Evolutionary conservation across 169 alveolate genomes (phyloP), one percentile per base, ranked within the genome.

Genomic region (Eimeria acervulina): DNA sequence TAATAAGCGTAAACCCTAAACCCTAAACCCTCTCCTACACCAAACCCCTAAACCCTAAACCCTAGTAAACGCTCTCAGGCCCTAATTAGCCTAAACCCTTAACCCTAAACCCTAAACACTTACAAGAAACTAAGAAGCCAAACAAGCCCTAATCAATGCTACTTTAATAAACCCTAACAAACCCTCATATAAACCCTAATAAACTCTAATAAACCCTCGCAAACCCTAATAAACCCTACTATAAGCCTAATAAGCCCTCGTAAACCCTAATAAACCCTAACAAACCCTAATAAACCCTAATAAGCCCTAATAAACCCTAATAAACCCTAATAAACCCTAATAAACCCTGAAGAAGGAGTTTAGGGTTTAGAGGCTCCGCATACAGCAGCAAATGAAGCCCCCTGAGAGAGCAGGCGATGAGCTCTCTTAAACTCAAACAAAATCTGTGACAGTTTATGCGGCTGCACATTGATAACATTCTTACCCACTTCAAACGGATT

Each of bases 401-500:
- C 96, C 31, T 95, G 78, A 0, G 92, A 76, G 8, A 95, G 95
- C 89, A 95, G 44, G 17, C 76, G 85, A 31, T 28, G 55, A 2
- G 96, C 96, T 6, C 97, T 51, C 23, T 84, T 83, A 33, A 95
- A 59, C 66, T 95, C 97, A 47, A 78, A 91, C 15, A 96, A 78
- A 26, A 96, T 83, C 5, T 89, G n/a, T 0, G 95, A 63, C 17
- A 90, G 31, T 66, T 96, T 96, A 31, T 74, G 31, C 1, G 93
- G 85, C 51, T 74, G 74, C n/a, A 96, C 93, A 80, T 96, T 96
- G 63, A 95, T 94, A 36, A 96, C 97, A 68, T 96, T 97, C 66
- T 96, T 96, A 81, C 97, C 97, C n/a, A 90, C 74, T 66, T 96
- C 97, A 81, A 96, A 96, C 0, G 97, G 97, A 44, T 96, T 89